A percentile compares a stretch with the other conserved stretches of the same genome.
phyloP scores from a whole-genome alignment of 768 basidiomycete genomes.

The Agaricus subrufescens region DNA sequence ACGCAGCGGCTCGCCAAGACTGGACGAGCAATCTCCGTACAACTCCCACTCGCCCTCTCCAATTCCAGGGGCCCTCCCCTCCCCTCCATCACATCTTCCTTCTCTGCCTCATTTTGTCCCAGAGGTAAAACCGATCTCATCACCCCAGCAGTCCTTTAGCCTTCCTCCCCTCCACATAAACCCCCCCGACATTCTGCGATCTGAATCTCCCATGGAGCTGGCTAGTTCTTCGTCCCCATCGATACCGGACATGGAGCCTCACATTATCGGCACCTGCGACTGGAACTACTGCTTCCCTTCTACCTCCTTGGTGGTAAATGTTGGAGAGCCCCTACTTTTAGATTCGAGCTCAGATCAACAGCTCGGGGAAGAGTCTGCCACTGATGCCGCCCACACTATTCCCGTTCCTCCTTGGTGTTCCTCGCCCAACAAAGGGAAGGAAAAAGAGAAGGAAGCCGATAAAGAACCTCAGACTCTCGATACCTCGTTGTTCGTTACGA shows the following conservation, averaged over 20 bases:
- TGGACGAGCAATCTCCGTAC: not conserved
- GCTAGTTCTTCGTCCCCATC: conserved; percentile 32
- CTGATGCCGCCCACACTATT: not conserved
- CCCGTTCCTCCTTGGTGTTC: not conserved
- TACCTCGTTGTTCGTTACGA: conserved; percentile 1
- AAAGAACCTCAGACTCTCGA: conserved; percentile 1
- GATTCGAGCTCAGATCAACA: not conserved
- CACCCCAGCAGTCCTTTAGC: not conserved
- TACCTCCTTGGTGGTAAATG: not conserved
- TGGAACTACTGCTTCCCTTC: conserved; percentile 21
- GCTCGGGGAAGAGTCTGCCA: conserved; percentile 1
- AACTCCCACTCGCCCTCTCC: conserved; percentile 2
- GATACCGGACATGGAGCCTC: conserved; percentile 24
- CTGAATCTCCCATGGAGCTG: conserved; percentile 46
- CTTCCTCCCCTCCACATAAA: not conserved
- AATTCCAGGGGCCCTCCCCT: not conserved
- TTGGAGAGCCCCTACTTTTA: not conserved
- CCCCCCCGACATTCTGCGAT: conserved; percentile 24
- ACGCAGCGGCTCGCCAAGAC: not conserved
- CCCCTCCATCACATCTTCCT: conserved; percentile 1
- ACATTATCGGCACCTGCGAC: conserved; percentile 41
- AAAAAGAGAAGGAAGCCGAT: conserved; percentile 9
- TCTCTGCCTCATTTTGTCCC: not conserved
- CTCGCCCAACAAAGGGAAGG: not conserved
- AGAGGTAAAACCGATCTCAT: not conserved